phyloP scores from a whole-genome alignment of 169 alveolate species.

The Plasmodium chabaudi region DNA sequence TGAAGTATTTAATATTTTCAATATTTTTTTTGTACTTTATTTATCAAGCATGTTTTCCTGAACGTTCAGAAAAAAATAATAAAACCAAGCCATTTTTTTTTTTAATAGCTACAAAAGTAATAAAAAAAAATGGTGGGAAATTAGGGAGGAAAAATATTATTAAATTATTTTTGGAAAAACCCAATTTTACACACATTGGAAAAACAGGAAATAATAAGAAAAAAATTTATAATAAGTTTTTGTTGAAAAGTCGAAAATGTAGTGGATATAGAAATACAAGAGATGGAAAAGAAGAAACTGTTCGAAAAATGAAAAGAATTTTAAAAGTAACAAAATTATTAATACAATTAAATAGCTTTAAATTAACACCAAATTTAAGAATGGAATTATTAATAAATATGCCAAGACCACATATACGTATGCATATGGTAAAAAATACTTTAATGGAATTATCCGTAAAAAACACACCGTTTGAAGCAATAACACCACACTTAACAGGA shows the following conservation, averaged over 20 bases:
- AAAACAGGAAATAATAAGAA: not conserved
- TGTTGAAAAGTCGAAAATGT: conserved; percentile 63
- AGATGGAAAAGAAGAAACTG: conserved; percentile 72
- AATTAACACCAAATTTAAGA: conserved; percentile 68
- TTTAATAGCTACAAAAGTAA: not conserved
- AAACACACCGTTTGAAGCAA: conserved; percentile 74
- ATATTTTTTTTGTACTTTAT: conserved; percentile 34
- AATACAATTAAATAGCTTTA: conserved; percentile 70
- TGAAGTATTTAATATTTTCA: conserved; percentile 15
- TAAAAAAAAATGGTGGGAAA: not conserved
- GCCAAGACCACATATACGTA: conserved; percentile 78
- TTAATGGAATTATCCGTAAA: conserved; percentile 59
- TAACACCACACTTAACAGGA: conserved; percentile 54
- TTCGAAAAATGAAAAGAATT: conserved; percentile 70
- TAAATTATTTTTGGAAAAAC: not conserved
- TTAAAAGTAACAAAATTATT: conserved; percentile 69
- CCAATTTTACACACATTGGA: not conserved
- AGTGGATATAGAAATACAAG: conserved; percentile 69
- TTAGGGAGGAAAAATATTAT: conserved; percentile 3
- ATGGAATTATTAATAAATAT: conserved; percentile 66
- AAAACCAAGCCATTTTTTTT: not conserved
- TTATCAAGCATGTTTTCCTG: conserved; percentile 6
- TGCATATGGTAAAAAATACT: conserved; percentile 75
- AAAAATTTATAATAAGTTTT: conserved; percentile 1
- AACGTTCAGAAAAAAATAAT: conserved; percentile 7